Conservation (phyloP, 495 filamentous ascomycete species). For the Daldinia grandis region DNA sequence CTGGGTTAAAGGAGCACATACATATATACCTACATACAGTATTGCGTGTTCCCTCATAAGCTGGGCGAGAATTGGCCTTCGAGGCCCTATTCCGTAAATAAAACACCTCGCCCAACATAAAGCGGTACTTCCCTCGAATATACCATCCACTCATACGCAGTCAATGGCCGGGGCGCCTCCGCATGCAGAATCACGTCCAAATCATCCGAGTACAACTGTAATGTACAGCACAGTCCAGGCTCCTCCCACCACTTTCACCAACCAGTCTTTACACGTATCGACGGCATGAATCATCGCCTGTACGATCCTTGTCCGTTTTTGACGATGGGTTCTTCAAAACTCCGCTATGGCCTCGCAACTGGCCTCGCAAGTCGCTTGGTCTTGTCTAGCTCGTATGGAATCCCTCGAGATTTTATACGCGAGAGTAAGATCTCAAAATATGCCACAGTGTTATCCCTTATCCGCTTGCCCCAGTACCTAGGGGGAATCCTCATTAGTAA, state of each 20-base stretch:
- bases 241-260: conserved; percentile 32
- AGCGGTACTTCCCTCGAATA: conserved; percentile 3
- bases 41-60: conserved; percentile 14
- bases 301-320: conserved; percentile 31
- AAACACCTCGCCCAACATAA: conserved; percentile 24
- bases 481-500: conserved; percentile 10
- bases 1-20: background rate
- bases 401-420: background rate
- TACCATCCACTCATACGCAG: conserved; percentile 26
- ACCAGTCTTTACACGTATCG: conserved; percentile 44
- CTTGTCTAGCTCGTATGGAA: conserved; percentile 15
- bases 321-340: conserved; percentile 22
- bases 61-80: conserved; percentile 6
- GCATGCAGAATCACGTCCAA: conserved; percentile 42
- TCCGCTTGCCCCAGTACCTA: background rate
- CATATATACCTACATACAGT: background rate
- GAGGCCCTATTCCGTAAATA: conserved; percentile 21
- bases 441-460: background rate
- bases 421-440: background rate
- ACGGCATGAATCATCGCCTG: conserved; percentile 35
- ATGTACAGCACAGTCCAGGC: conserved; percentile 38
- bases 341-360: conserved; percentile 14
- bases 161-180: conserved; percentile 34
- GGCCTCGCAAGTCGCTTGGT: background rate
- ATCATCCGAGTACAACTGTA: conserved; percentile 46